Evolutionary conservation across 139 green algal species (phyloP), one percentile per base, ranked within the genome.

Genomic region (Chlorella vulgaris): DNA sequence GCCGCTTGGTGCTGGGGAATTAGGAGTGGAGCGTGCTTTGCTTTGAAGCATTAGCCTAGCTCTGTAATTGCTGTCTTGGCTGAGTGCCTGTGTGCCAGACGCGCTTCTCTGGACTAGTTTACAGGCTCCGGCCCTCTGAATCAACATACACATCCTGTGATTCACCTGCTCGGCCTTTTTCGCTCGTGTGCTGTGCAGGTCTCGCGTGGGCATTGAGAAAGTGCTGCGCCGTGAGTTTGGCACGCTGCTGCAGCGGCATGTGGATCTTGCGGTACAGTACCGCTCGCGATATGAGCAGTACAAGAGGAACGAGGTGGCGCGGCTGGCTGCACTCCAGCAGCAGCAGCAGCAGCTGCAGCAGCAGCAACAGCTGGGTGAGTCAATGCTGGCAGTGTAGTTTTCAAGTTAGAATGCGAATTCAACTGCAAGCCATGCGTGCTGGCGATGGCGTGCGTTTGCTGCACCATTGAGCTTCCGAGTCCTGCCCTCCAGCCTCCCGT

Each of bases 181-280:
- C n/a, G n/a, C n/a, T n/a, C 29, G 6, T 4, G 19, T 36, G 13
- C 26, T 13, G 42, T 69, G 38, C 55, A 80, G 74, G 15, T 13
- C 55, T 2, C 55, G 74, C 4, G 55, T 69, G 38, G 74, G 74
- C 0, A 61, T 80, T 21, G 36, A 38, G 35, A 58, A 58, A 28
- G 74, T 70, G 38, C 74, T 80, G 55, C 74, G 74, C 38, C 55
- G 74, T 15, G 74, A 80, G 74, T 80, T 80, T 40, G 26, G 26
- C 1, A 38, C 3, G 24, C 33, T 70, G 38, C 74, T 80, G 74
- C 28, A n/a, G 1, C 53, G 21, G 33, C 77, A 82, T 24, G 77
- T 82, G 47, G 77, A 66, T 31, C 77, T 82, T 29, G 77, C 77
- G 0, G 77, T 82, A 24, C n/a, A 53, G 43, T 82, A 82, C 50